These are phyloP conservation scores for Claviceps lovelessii DNA, from an alignment of 2,329 filamentous ascomycete species.

Conservation along the genomic window DNA sequence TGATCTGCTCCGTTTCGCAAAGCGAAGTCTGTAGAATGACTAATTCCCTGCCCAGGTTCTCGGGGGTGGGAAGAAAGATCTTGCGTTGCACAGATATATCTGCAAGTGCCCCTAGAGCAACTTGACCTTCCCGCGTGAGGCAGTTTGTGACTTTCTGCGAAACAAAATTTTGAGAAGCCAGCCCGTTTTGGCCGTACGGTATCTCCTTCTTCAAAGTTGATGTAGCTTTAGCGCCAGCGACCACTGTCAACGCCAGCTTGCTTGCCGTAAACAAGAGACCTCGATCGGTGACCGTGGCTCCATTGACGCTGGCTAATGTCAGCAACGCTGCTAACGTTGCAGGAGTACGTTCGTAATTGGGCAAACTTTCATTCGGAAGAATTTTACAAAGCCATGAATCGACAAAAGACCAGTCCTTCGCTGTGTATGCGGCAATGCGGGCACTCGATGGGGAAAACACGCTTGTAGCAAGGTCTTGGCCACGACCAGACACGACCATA, in stretches of 20 bases:
- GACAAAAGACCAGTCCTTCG: conserved; percentile 83
- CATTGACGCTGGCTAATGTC: conserved; percentile 60
- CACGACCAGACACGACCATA: background rate
- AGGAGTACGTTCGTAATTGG: conserved; percentile 71
- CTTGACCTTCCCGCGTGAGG: conserved; percentile 39
- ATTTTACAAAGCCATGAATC: conserved; percentile 69
- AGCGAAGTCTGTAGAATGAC: conserved; percentile 40
- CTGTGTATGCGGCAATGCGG: conserved; percentile 63
- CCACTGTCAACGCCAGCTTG: conserved; percentile 33
- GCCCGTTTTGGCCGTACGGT: background rate
- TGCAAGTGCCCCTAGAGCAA: conserved; percentile 44
- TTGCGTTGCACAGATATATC: conserved; percentile 35
- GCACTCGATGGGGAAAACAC: conserved; percentile 56
- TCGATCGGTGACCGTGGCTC: conserved; percentile 59
- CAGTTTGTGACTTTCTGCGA: background rate
- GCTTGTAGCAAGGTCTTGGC: conserved; percentile 23
- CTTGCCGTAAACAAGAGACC: conserved; percentile 44
- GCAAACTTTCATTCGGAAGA: conserved; percentile 44
- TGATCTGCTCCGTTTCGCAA: conserved; percentile 40
- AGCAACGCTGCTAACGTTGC: conserved; percentile 67
- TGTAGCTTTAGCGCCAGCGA: background rate
- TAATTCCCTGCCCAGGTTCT: conserved; percentile 36
- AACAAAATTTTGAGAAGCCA: conserved; percentile 32
- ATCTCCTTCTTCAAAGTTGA: background rate
- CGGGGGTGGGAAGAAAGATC: conserved; percentile 31